These are phyloP conservation scores for Candida sanyaensis DNA, from an alignment of 1,139 yeast species.

Conservation along the genomic window DNA sequence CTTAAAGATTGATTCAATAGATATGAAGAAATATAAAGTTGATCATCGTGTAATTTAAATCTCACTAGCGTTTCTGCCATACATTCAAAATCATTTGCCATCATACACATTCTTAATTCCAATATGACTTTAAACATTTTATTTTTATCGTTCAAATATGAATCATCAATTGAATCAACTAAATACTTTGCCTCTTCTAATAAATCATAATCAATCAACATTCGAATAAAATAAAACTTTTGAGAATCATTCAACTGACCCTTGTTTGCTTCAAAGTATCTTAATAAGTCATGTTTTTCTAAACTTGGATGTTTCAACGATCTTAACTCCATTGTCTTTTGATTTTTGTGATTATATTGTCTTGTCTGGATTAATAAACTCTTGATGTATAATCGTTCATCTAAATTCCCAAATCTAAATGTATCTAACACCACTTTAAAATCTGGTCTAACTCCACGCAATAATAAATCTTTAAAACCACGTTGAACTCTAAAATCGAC, in stretches of 20 bases:
- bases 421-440: conserved; percentile 31
- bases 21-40: conserved; percentile 36
- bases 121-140: conserved; percentile 26
- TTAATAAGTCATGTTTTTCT: conserved; percentile 18
- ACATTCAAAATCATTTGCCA: conserved; percentile 19
- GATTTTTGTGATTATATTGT: conserved; percentile 16
- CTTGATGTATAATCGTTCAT: conserved; percentile 15
- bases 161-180: conserved; percentile 22
- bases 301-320: conserved; percentile 22
- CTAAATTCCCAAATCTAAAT: conserved; percentile 16
- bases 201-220: conserved; percentile 32
- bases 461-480: conserved; percentile 36
- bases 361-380: conserved; percentile 24
- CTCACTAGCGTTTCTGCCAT: conserved; percentile 25
- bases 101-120: conserved; percentile 24
- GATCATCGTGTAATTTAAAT: conserved; percentile 8
- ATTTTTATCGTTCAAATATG: conserved; percentile 28
- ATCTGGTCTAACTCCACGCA: conserved; percentile 41
- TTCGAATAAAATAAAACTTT: conserved; percentile 31
- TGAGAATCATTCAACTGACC: conserved; percentile 27
- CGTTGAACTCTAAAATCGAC: conserved; percentile 32
- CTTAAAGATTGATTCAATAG: conserved; percentile 32
- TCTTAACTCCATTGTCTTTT: conserved; percentile 22
- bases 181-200: conserved; percentile 25
- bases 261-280: conserved; percentile 17